These are phyloP conservation scores for Nepenthes alata DNA, from an alignment of 179 eudicot genomes.

Conservation along the genomic window DNA sequence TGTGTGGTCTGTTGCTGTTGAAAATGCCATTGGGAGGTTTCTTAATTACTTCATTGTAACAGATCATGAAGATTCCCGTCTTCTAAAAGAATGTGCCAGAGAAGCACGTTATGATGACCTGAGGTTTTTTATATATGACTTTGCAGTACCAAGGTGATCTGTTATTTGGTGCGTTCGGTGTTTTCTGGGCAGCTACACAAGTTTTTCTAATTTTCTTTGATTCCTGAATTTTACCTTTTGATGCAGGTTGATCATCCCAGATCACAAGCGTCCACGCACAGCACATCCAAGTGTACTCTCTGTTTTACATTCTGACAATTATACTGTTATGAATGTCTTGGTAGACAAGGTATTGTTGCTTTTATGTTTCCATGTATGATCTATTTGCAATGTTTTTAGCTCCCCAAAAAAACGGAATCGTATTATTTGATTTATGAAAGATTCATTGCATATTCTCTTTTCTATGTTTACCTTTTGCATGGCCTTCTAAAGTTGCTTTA, in stretches of 20 bases:
- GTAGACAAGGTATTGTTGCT: conserved; percentile 58
- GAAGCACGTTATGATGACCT: conserved; percentile 58
- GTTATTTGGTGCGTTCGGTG: not conserved
- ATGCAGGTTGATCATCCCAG: conserved; percentile 65
- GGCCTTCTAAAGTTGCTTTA: too few relatives aligned
- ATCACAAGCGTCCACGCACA: conserved; percentile 68
- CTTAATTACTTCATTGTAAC: conserved; percentile 90
- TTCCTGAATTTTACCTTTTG: conserved; percentile 7
- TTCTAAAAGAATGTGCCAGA: conserved; percentile 65
- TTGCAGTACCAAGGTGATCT: conserved; percentile 57
- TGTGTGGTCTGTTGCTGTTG: conserved; percentile 76
- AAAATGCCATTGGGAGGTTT: conserved; percentile 69
- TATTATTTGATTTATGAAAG: too few relatives aligned
- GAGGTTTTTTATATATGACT: conserved; percentile 70
- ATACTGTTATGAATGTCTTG: conserved; percentile 70
- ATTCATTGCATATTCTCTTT: too few relatives aligned
- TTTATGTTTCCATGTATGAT: not conserved
- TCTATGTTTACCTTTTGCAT: too few relatives aligned
- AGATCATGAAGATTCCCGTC: conserved; percentile 60
- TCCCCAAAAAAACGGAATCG: too few relatives aligned
- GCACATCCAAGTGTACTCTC: conserved; percentile 66
- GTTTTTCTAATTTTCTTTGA: conserved; percentile 3
- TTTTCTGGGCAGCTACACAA: not conserved
- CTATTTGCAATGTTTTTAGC: too few relatives aligned
- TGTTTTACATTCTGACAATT: conserved; percentile 56